These are phyloP conservation scores for Cucurbitaria berberidis DNA, from an alignment of 2,329 filamentous ascomycete species.

Conservation along the genomic window DNA sequence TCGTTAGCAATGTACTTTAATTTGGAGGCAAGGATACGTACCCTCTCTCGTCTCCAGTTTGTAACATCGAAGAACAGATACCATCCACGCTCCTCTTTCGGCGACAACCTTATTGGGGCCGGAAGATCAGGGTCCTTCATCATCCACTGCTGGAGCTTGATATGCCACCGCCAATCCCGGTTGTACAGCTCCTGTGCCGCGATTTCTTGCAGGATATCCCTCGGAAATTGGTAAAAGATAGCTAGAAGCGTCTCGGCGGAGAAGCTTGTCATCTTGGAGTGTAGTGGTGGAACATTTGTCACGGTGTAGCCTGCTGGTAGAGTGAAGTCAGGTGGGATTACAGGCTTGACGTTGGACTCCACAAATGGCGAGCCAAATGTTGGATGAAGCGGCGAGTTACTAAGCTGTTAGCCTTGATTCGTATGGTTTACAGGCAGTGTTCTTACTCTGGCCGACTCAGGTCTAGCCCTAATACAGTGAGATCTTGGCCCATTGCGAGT, in stretches of 20 bases:
- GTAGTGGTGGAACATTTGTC: constrained; percentile 68
- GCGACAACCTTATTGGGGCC: constrained; percentile 53
- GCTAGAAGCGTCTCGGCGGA: constrained; percentile 70
- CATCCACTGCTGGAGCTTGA: constrained; percentile 60
- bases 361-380: constrained; percentile 69
- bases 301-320: constrained; percentile 70
- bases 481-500: constrained; percentile 67
- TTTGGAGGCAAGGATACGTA: constrained; percentile 28
- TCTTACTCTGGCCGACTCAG: constrained; percentile 66
- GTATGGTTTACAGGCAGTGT: not conserved
- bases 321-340: constrained; percentile 66
- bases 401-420: constrained; percentile 29
- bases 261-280: constrained; percentile 64
- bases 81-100: constrained; percentile 57
- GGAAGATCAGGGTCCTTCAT: constrained; percentile 58
- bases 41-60: constrained; percentile 60
- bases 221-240: constrained; percentile 72
- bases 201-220: constrained; percentile 69
- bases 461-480: constrained; percentile 68
- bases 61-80: constrained; percentile 63
- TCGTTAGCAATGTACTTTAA: constrained; percentile 20
- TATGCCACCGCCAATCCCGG: constrained; percentile 63
- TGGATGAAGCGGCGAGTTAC: constrained; percentile 63
- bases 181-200: constrained; percentile 66
- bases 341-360: constrained; percentile 61